Conservation (phyloP, 1,284 basidiomycete species). For the Vanrija pseudolonga region DNA sequence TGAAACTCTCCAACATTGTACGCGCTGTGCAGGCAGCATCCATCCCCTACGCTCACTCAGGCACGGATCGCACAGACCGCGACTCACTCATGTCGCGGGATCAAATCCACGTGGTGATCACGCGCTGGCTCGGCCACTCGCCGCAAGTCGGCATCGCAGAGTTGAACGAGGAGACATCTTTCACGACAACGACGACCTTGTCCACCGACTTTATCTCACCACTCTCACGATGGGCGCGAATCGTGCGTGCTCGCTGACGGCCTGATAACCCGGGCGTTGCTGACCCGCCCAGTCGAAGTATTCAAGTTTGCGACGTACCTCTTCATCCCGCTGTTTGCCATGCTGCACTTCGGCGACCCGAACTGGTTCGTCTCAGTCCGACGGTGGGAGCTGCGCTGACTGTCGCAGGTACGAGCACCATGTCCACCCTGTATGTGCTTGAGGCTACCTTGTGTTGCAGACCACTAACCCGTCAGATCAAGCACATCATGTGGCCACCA, state of each 20-base stretch:
- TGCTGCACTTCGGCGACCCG: conserved; percentile 84
- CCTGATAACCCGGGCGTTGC: too few relatives aligned
- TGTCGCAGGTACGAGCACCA: conserved; percentile 19
- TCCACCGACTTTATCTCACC: background rate
- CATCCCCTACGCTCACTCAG: too few relatives aligned
- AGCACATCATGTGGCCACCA: conserved; percentile 41
- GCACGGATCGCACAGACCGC: too few relatives aligned
- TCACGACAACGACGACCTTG: background rate
- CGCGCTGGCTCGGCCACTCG: background rate
- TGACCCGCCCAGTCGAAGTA: conserved; percentile 60
- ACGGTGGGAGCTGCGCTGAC: conserved; percentile 1
- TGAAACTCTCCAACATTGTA: too few relatives aligned
- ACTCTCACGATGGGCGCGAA: conserved; percentile 17
- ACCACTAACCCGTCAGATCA: conserved; percentile 27
- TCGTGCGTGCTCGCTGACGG: conserved; percentile 4
- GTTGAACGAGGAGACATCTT: background rate
- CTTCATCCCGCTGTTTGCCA: conserved; percentile 76
- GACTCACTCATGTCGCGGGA: too few relatives aligned
- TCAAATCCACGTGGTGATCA: background rate
- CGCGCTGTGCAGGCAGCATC: too few relatives aligned
- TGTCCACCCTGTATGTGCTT: conserved; percentile 18
- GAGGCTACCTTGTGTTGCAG: background rate
- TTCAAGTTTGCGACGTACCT: conserved; percentile 87
- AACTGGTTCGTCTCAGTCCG: conserved; percentile 66
- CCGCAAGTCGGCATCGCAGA: background rate